These are phyloP conservation scores for Calocybe gangraenosa DNA, from an alignment of 768 basidiomycete genomes.

Conservation along the genomic window DNA sequence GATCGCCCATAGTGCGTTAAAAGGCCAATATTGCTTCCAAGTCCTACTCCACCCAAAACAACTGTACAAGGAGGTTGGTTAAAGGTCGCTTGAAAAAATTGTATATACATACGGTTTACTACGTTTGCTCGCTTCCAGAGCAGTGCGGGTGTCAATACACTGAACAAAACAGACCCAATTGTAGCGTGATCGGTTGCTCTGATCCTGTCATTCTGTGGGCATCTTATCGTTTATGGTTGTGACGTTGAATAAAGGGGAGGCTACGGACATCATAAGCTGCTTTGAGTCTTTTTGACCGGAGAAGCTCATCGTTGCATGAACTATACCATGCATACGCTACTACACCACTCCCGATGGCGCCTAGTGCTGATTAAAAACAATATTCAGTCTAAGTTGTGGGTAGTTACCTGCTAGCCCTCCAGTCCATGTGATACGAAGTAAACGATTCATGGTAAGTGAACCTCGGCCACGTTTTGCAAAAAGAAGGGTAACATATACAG, in stretches of 20 bases:
- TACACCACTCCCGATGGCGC: constrained; percentile 47
- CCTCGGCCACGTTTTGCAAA: constrained; percentile 51
- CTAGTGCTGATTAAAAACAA: constrained; percentile 24
- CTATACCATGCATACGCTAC: constrained; percentile 60
- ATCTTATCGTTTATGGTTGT: constrained; percentile 2
- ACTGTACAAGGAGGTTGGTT: constrained; percentile 35
- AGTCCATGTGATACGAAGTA: constrained; percentile 71
- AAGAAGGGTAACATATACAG: constrained; percentile 51
- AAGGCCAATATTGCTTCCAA: constrained; percentile 60
- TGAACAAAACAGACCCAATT: constrained; percentile 64
- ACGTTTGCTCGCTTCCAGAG: constrained; percentile 66
- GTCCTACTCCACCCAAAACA: constrained; percentile 65
- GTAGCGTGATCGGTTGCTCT: constrained; percentile 72
- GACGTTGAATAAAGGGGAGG: constrained; percentile 4
- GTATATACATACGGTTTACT: constrained; percentile 48
- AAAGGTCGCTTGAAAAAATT: background rate
- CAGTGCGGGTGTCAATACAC: constrained; percentile 61
- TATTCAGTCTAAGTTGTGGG: background rate
- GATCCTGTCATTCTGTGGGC: constrained; percentile 46
- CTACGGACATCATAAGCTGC: constrained; percentile 53
- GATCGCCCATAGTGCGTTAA: constrained; percentile 51
- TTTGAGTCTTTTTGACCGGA: constrained; percentile 45
- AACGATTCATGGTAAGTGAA: constrained; percentile 54
- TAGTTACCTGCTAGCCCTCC: constrained; percentile 56
- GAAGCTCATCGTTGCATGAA: constrained; percentile 44